A percentile compares a stretch with the other conserved stretches of the same genome.
Evolutionary conservation across 306 rosid species (phyloP).

Genomic region (Begonia masoniana): DNA sequence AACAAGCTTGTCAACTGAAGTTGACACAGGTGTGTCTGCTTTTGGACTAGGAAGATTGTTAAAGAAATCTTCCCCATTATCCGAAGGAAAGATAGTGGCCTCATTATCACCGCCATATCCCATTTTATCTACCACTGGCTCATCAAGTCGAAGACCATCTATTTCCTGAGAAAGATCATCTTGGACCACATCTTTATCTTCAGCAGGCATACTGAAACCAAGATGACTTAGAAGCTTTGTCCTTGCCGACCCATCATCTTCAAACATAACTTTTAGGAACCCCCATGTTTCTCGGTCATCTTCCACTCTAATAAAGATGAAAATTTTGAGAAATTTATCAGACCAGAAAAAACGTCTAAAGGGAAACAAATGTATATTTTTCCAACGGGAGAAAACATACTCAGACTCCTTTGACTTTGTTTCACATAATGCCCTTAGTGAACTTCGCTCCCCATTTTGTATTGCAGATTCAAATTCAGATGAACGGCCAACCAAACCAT

Average conservation of each 20-base stretch:
- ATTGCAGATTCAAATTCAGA: slow-evolving; percentile 91
- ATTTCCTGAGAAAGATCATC: slow-evolving; percentile 64
- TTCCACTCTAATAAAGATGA: slow-evolving; percentile 38
- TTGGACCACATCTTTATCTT: slow-evolving; percentile 40
- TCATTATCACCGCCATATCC: slow-evolving; percentile 37
- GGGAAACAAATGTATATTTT: neutral
- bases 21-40: slow-evolving; percentile 73
- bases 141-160: slow-evolving; percentile 54
- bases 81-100: slow-evolving; percentile 32
- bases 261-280: slow-evolving; percentile 88
- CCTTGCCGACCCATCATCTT: slow-evolving; percentile 95
- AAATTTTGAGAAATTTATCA: neutral
- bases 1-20: slow-evolving; percentile 42
- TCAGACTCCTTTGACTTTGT: slow-evolving; percentile 68
- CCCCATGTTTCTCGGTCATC: slow-evolving; percentile 98
- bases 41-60: slow-evolving; percentile 97
- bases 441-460: slow-evolving; percentile 77
- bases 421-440: slow-evolving; percentile 67
- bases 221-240: slow-evolving; percentile 81
- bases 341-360: slow-evolving; percentile 1
- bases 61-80: slow-evolving; percentile 96
- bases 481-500: slow-evolving; percentile 71
- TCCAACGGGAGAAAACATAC: slow-evolving; percentile 28
- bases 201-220: slow-evolving; percentile 63
- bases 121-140: slow-evolving; percentile 26